phyloP scores from a whole-genome alignment of 208 protist genomes.

The Acanthamoeba lenticulata region DNA sequence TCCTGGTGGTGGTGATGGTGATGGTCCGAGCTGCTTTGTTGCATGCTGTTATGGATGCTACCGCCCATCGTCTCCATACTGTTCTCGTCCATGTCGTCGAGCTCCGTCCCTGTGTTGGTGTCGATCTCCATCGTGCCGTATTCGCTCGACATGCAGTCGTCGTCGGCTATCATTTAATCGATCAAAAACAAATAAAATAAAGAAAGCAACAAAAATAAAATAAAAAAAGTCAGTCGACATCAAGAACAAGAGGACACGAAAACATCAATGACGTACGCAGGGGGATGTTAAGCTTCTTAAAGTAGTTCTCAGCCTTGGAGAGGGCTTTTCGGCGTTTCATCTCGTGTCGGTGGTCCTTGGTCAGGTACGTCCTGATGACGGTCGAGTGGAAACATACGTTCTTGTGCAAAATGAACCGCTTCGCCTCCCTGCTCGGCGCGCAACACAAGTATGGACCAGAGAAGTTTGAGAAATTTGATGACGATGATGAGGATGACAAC shows the following conservation, averaged over 20 bases:
- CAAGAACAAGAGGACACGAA: background rate
- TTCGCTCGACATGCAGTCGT: constrained; percentile 23
- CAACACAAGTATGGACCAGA: background rate
- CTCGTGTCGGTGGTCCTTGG: constrained; percentile 11
- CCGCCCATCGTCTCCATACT: background rate
- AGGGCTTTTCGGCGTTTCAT: constrained; percentile 32
- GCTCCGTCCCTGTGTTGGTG: background rate
- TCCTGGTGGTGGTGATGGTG: too few species aligned
- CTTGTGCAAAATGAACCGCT: constrained; percentile 25
- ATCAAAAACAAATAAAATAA: too few species aligned
- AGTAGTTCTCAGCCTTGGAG: constrained; percentile 39
- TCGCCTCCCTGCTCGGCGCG: background rate
- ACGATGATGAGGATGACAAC: background rate
- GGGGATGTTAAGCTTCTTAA: constrained; percentile 36
- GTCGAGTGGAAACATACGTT: constrained; percentile 24
- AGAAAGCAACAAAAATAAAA: too few species aligned
- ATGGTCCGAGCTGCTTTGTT: too few species aligned
- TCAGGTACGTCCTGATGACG: background rate
- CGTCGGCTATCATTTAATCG: background rate
- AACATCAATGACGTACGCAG: background rate
- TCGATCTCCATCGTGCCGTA: constrained; percentile 22
- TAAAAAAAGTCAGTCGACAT: background rate
- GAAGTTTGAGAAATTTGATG: too few species aligned
- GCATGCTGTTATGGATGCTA: background rate
- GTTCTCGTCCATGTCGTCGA: background rate